Evolutionary conservation across 345 rosid species (phyloP).

Genomic region (Citrus trifoliata): DNA sequence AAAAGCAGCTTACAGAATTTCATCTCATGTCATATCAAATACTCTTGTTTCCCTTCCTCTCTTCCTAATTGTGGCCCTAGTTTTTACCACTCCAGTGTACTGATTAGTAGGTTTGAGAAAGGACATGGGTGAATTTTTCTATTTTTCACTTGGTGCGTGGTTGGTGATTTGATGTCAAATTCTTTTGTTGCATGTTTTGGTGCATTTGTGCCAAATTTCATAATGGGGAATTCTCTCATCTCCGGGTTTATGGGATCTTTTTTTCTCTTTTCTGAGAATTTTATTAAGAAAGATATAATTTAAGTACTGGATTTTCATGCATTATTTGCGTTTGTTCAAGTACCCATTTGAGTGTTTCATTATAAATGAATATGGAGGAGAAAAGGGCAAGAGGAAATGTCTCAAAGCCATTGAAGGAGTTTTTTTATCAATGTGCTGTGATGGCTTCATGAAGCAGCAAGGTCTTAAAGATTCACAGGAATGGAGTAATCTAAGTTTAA

Average conservation of each 20-base stretch:
- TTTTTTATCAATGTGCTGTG: slow-evolving; percentile 22
- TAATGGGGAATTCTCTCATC: slow-evolving; percentile 23
- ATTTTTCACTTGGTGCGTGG: slow-evolving; percentile 27
- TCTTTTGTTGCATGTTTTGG: slow-evolving; percentile 30
- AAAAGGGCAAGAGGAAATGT: slow-evolving; percentile 16
- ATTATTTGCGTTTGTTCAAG: slow-evolving; percentile 26
- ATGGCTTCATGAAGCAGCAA: slow-evolving; percentile 25
- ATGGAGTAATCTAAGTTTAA: slow-evolving; percentile 27
- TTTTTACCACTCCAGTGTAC: slow-evolving; percentile 27
- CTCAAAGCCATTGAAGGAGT: slow-evolving; percentile 17
- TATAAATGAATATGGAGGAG: slow-evolving; percentile 33
- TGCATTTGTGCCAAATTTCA: slow-evolving; percentile 30
- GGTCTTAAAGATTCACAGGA: slow-evolving; percentile 24
- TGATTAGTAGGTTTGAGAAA: slow-evolving; percentile 29
- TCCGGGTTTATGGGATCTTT: slow-evolving; percentile 23
- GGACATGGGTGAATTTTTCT: slow-evolving; percentile 22
- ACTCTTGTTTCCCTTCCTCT: slow-evolving; percentile 29
- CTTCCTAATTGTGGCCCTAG: slow-evolving; percentile 23
- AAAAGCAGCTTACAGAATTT: slow-evolving; percentile 29
- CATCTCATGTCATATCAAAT: slow-evolving; percentile 22
- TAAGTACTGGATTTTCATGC: slow-evolving; percentile 28
- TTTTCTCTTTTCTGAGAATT: slow-evolving; percentile 31
- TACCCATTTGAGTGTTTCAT: slow-evolving; percentile 32
- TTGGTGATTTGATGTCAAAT: slow-evolving; percentile 30
- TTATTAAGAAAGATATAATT: slow-evolving; percentile 23